Evolutionary conservation across 2,329 filamentous ascomycete genomes (phyloP).

Genomic region (Fusarium staphyleae): DNA sequence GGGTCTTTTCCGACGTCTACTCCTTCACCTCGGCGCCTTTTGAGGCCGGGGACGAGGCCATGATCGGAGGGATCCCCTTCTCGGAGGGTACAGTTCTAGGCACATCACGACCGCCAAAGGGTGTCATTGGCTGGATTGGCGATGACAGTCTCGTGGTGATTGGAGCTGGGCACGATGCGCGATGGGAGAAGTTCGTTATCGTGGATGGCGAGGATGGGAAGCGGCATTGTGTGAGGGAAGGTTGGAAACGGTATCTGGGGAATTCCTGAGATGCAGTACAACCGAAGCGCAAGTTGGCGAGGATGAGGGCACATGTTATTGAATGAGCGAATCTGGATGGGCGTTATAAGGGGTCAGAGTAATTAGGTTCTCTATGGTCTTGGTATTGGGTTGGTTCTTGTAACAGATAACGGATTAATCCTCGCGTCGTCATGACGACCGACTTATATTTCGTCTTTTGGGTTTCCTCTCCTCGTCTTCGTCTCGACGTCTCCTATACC

Average conservation of each 20-base stretch:
- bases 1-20: slow-evolving; percentile 88
- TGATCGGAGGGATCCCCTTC: slow-evolving; percentile 53
- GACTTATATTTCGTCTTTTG: slow-evolving; percentile 50
- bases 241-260: slow-evolving; percentile 81
- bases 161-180: slow-evolving; percentile 78
- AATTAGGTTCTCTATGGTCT: slow-evolving; percentile 9
- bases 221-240: slow-evolving; percentile 71
- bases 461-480: slow-evolving; percentile 38
- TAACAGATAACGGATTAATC: slow-evolving; percentile 39
- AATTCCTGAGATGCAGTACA: slow-evolving; percentile 42
- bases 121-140: slow-evolving; percentile 82
- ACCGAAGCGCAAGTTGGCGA: neutral
- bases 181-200: slow-evolving; percentile 88
- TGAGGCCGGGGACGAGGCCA: slow-evolving; percentile 78
- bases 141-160: slow-evolving; percentile 78
- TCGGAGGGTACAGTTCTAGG: slow-evolving; percentile 56
- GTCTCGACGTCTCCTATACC: slow-evolving; percentile 40
- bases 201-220: slow-evolving; percentile 72
- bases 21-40: slow-evolving; percentile 84
- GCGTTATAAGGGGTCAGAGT: slow-evolving; percentile 35
- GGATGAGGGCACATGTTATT: slow-evolving; percentile 16
- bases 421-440: slow-evolving; percentile 49
- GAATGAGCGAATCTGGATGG: slow-evolving; percentile 28
- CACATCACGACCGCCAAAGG: slow-evolving; percentile 73
- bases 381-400: slow-evolving; percentile 23